Percentiles rank a stretch among this genome's conserved stretches.
These are phyloP conservation scores for Phoma herbarum DNA, from an alignment of 2,329 filamentous ascomycete genomes.

Conservation along the genomic window DNA sequence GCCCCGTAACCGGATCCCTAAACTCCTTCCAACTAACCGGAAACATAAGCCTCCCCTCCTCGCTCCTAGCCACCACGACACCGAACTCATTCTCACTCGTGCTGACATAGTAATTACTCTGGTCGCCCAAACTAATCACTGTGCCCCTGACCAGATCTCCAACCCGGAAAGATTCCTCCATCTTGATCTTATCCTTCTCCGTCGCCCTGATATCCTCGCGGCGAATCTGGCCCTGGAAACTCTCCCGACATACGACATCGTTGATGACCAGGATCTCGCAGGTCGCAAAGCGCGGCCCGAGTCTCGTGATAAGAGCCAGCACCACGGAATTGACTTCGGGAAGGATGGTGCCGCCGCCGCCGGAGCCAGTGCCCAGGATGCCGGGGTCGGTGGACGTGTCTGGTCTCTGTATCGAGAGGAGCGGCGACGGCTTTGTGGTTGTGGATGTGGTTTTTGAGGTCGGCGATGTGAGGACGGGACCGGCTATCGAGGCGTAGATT, in stretches of 20 bases:
- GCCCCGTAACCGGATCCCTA: slow-evolving; percentile 79
- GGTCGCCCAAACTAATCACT: slow-evolving; percentile 91
- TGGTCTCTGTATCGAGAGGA: slow-evolving; percentile 50
- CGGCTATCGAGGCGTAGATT: slow-evolving; percentile 84
- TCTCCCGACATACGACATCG: slow-evolving; percentile 72
- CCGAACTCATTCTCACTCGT: slow-evolving; percentile 92
- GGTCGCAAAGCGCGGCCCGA: slow-evolving; percentile 84
- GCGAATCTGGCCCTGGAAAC: slow-evolving; percentile 85
- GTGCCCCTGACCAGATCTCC: slow-evolving; percentile 89
- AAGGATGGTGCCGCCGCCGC: slow-evolving; percentile 72
- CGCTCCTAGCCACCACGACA: slow-evolving; percentile 91
- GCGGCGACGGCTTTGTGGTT: slow-evolving; percentile 56
- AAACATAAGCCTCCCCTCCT: slow-evolving; percentile 88
- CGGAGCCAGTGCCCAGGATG: slow-evolving; percentile 33
- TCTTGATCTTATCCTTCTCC: slow-evolving; percentile 93
- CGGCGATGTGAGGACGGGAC: slow-evolving; percentile 64
- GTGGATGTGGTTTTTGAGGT: slow-evolving; percentile 61
- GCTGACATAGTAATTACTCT: slow-evolving; percentile 93
- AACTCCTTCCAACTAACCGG: slow-evolving; percentile 97
- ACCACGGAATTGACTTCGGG: slow-evolving; percentile 84
- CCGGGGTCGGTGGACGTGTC: slow-evolving; percentile 24
- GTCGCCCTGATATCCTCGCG: slow-evolving; percentile 93
- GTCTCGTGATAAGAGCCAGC: slow-evolving; percentile 83
- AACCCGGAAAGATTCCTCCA: slow-evolving; percentile 89
- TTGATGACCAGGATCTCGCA: slow-evolving; percentile 85